Conservation (phyloP, 148 eudicot genomes). For the Cornus controversa region DNA sequence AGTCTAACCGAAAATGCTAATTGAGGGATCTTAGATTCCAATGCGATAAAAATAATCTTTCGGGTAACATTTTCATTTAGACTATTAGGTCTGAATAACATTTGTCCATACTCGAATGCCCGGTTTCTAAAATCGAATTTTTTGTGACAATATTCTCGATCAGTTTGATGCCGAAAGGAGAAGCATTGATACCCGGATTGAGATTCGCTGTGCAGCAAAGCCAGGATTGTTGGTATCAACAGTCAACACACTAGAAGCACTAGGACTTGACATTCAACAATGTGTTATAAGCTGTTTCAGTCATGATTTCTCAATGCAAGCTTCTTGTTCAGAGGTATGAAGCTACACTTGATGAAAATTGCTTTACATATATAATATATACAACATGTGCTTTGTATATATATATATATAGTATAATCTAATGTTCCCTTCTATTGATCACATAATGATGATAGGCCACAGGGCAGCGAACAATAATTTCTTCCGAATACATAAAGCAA, state of each 20-base stretch:
- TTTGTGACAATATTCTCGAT: neutral
- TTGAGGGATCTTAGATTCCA: too few species aligned
- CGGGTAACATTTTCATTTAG: too few species aligned
- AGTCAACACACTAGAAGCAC: conserved; percentile 33
- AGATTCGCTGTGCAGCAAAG: conserved; percentile 39
- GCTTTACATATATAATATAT: neutral
- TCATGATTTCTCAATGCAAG: conserved; percentile 45
- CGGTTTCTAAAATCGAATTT: conserved; percentile 1
- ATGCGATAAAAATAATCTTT: too few species aligned
- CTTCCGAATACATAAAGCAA: conserved; percentile 41
- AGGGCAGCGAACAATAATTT: conserved; percentile 26
- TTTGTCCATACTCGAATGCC: neutral
- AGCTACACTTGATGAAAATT: neutral
- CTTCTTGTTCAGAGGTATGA: conserved; percentile 47
- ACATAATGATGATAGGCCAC: conserved; percentile 16
- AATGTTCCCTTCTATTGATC: neutral
- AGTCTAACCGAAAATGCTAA: too few species aligned
- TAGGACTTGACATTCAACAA: conserved; percentile 45
- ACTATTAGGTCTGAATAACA: too few species aligned
- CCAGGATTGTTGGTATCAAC: conserved; percentile 49
- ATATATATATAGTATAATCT: too few species aligned
- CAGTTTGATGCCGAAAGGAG: conserved; percentile 48
- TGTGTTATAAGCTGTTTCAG: conserved; percentile 47
- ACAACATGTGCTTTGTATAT: too few species aligned
- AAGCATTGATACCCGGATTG: conserved; percentile 24